Conservation (phyloP, 2,329 filamentous ascomycete species). For the Sporothrix globosa region DNA sequence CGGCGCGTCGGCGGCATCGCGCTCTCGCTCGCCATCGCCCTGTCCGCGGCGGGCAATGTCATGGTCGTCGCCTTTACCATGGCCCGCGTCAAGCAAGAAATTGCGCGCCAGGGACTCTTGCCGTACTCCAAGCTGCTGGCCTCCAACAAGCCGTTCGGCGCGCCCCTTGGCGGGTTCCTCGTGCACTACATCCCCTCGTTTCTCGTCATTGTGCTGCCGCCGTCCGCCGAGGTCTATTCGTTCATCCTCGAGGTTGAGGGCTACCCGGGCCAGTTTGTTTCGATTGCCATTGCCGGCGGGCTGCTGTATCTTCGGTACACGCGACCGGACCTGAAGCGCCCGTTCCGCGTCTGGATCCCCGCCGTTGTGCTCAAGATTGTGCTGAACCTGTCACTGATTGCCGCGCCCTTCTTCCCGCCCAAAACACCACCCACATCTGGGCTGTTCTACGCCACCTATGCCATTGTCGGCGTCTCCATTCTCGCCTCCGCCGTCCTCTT, state of each 20-base stretch:
- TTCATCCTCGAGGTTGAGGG: constrained; percentile 75
- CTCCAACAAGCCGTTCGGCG: constrained; percentile 67
- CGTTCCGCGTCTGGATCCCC: constrained; percentile 66
- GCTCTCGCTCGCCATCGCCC: constrained; percentile 65
- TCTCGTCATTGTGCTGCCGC: constrained; percentile 67
- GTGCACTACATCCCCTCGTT: constrained; percentile 70
- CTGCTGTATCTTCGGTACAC: constrained; percentile 63
- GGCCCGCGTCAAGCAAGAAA: constrained; percentile 71
- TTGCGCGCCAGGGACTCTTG: constrained; percentile 71
- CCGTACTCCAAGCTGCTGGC: constrained; percentile 64
- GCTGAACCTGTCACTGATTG: constrained; percentile 59
- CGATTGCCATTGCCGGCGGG: constrained; percentile 60
- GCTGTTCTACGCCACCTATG: constrained; percentile 59
- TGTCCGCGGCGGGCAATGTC: constrained; percentile 71
- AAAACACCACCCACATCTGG: constrained; percentile 48
- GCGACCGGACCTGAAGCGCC: constrained; percentile 62
- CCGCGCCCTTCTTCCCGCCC: constrained; percentile 66
- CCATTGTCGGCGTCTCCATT: constrained; percentile 55
- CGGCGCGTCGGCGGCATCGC: constrained; percentile 58
- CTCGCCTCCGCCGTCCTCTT: constrained; percentile 49
- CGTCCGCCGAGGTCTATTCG: constrained; percentile 67
- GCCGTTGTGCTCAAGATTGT: constrained; percentile 60
- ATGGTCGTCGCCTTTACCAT: constrained; percentile 72
- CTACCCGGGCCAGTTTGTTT: constrained; percentile 66
- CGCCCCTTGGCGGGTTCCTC: constrained; percentile 68